Evolutionary conservation across 2,329 filamentous ascomycete genomes (phyloP).

Genomic region (Aspergillus brunneoviolaceus): DNA sequence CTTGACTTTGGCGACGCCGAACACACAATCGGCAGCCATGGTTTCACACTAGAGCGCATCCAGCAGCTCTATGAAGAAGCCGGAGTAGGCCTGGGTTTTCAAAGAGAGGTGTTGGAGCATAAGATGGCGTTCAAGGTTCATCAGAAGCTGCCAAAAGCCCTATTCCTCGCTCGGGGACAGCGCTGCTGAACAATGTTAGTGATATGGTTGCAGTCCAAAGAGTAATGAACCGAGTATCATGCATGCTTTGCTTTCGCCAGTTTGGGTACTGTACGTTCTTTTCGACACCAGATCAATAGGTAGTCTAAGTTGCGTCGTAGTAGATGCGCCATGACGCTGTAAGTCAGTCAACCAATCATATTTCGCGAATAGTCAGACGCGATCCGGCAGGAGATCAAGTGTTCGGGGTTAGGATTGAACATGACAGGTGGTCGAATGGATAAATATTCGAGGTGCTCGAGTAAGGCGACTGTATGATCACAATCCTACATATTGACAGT

Average conservation of each 20-base stretch:
- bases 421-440: neutral
- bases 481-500: neutral
- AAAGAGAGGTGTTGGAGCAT: conserved; percentile 54
- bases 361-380: conserved; percentile 25
- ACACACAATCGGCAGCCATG: conserved; percentile 63
- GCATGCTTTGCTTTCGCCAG: too few relatives aligned
- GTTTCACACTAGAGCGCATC: conserved; percentile 63
- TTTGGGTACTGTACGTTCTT: too few relatives aligned
- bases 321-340: neutral
- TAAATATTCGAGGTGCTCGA: neutral
- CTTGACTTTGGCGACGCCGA: conserved; percentile 36
- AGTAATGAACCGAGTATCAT: too few relatives aligned
- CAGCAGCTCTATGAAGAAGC: conserved; percentile 63
- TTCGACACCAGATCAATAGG: too few relatives aligned
- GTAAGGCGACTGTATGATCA: neutral
- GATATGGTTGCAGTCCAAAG: neutral
- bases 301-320: neutral
- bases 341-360: conserved; percentile 19
- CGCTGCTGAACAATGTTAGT: conserved; percentile 2
- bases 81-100: conserved; percentile 59
- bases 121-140: conserved; percentile 47
- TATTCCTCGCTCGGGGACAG: conserved; percentile 36
- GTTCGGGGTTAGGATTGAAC: neutral
- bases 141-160: conserved; percentile 27
- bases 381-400: conserved; percentile 1